These are phyloP conservation scores for Brachypodium distachyon DNA, from an alignment of 202 grass and related monocot genomes.

Conservation along the genomic window DNA sequence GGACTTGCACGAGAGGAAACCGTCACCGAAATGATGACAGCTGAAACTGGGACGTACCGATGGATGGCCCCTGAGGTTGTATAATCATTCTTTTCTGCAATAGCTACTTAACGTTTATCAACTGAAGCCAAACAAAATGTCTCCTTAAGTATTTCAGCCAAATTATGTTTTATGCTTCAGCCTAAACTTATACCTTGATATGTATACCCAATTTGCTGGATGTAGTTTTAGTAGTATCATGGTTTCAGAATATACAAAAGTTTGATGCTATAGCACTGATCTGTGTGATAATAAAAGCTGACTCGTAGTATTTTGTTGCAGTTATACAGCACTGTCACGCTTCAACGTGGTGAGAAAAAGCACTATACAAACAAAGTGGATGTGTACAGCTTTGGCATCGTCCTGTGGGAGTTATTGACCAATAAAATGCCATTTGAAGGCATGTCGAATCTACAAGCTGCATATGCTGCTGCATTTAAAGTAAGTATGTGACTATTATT, in stretches of 20 bases:
- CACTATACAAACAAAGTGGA: constrained; percentile 99
- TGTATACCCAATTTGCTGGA: background rate
- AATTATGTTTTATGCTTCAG: background rate
- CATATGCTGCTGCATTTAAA: constrained; percentile 99
- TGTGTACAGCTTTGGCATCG: constrained; percentile 99
- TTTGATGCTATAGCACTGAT: background rate
- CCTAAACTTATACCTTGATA: background rate
- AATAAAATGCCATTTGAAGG: constrained; percentile 99
- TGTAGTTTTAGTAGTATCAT: background rate
- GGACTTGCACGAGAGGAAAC: constrained; percentile 99
- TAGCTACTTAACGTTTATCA: background rate
- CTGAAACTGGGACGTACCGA: constrained; percentile 95
- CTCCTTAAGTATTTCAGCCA: background rate
- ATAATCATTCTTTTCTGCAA: constrained; percentile 23
- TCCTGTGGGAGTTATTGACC: constrained; percentile 91
- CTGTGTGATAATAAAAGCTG: constrained; percentile 5
- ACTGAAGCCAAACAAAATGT: background rate
- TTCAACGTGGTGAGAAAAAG: constrained; percentile 94
- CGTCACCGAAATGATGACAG: constrained; percentile 99
- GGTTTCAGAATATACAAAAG: background rate
- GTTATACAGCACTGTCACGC: constrained; percentile 96
- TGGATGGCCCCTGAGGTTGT: constrained; percentile 99
- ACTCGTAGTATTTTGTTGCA: constrained; percentile 29
- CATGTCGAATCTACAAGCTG: constrained; percentile 98
- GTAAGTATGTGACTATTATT: constrained; percentile 24